phyloP scores from a whole-genome alignment of 352 stramenopile genomes.

The Phytophthora foliorum region DNA sequence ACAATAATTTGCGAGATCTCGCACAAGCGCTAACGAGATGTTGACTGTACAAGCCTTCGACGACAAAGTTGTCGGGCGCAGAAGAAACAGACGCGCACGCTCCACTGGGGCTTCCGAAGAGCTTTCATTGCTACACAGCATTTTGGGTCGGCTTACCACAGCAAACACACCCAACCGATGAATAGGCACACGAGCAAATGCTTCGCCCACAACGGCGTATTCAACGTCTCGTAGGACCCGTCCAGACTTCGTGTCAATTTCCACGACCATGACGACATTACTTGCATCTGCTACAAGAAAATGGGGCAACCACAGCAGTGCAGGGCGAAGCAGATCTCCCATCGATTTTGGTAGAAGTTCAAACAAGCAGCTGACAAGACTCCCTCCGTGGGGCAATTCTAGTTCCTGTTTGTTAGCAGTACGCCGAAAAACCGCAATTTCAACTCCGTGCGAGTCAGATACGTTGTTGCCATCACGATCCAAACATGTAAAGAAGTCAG shows the following conservation, averaged over 20 bases:
- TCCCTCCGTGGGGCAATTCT: conserved; percentile 35
- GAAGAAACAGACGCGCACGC: conserved; percentile 19
- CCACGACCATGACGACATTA: conserved; percentile 32
- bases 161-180: conserved; percentile 30
- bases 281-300: conserved; percentile 14
- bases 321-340: conserved; percentile 35
- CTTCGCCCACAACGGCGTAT: conserved; percentile 5
- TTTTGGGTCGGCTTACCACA: conserved; percentile 25
- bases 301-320: conserved; percentile 44
- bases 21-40: conserved; percentile 21
- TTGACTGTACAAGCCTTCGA: not conserved
- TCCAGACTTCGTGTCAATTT: conserved; percentile 37
- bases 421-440: conserved; percentile 51
- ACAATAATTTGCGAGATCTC: conserved; percentile 20
- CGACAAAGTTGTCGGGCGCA: conserved; percentile 20
- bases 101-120: conserved; percentile 11
- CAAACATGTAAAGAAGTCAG: conserved; percentile 57
- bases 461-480: conserved; percentile 53
- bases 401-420: conserved; percentile 5
- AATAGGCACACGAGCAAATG: conserved; percentile 21
- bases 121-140: conserved; percentile 2
- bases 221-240: conserved; percentile 32
- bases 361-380: conserved; percentile 57
- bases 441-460: conserved; percentile 56
- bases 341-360: conserved; percentile 51